phyloP scores from a whole-genome alignment of 2,329 filamentous ascomycete genomes.

The Dactylonectria macrodidyma region DNA sequence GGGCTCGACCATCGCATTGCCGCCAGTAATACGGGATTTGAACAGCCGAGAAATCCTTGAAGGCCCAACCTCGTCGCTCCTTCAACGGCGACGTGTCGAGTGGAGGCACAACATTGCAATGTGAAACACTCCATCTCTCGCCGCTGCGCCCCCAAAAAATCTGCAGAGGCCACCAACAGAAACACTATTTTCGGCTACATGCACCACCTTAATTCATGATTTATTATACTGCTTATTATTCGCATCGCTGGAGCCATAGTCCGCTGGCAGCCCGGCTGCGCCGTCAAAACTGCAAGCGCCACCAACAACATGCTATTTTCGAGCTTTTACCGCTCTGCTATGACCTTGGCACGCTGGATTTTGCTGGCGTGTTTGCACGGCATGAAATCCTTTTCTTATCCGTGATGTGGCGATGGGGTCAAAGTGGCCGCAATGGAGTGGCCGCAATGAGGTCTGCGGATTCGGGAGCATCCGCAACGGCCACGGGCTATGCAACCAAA shows the following conservation, averaged over 20 bases:
- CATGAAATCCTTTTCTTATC: neutral
- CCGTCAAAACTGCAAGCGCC: neutral
- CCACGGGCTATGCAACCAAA: neutral
- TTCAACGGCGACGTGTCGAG: neutral
- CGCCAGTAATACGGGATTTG: neutral
- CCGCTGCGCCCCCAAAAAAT: neutral
- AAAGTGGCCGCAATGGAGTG: no score
- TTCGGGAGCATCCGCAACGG: no score
- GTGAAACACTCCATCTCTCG: neutral
- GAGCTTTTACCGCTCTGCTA: neutral
- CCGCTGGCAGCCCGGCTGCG: neutral
- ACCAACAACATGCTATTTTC: neutral
- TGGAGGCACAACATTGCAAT: neutral
- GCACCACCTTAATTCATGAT: neutral
- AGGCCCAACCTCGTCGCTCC: neutral
- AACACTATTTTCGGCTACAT: neutral
- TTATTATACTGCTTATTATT: neutral
- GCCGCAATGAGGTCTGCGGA: no score
- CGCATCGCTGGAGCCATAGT: neutral
- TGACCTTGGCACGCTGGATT: no score
- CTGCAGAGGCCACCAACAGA: neutral
- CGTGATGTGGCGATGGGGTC: no score
- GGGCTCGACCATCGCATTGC: neutral
- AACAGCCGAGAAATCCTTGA: neutral
- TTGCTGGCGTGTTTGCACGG: neutral